Evolutionary conservation across 2,329 filamentous ascomycete genomes (phyloP).

Genomic region (Microdochium nivale): DNA sequence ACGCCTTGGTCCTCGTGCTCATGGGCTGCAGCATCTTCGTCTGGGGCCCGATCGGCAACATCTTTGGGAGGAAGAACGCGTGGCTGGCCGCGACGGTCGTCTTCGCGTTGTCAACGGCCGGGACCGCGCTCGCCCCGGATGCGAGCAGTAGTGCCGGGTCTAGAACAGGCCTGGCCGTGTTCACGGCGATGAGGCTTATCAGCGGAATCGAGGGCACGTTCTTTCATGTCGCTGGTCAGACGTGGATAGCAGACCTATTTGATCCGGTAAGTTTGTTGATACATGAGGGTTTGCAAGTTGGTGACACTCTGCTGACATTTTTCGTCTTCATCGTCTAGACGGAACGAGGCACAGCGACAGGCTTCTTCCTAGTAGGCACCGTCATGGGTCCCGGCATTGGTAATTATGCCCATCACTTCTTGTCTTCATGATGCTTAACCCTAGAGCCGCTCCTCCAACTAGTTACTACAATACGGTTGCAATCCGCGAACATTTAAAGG

Average conservation of each 20-base stretch:
- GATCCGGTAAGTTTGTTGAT: neutral
- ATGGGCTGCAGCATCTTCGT: neutral
- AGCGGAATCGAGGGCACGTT: neutral
- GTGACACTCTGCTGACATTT: neutral
- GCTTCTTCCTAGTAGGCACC: conserved; percentile 31
- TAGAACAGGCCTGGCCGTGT: neutral
- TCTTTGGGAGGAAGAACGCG: neutral
- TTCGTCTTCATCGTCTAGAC: neutral
- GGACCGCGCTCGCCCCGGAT: neutral
- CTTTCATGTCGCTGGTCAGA: neutral
- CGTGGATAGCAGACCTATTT: neutral
- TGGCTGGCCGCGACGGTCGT: neutral
- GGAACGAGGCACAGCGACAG: conserved; percentile 29
- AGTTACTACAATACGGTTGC: too few species aligned
- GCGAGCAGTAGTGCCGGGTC: neutral
- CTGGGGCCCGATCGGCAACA: neutral
- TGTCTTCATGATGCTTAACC: neutral
- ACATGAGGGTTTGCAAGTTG: neutral
- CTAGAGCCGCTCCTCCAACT: too few species aligned
- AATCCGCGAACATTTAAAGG: too few species aligned
- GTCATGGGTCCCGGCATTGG: conserved; percentile 32
- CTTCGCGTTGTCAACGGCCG: neutral
- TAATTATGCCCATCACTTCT: conserved; percentile 7
- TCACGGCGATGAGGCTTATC: neutral
- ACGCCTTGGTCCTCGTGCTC: neutral